Evolutionary conservation across 2,329 filamentous ascomycete genomes (phyloP).

Genomic region (Alternaria triticimaculans): DNA sequence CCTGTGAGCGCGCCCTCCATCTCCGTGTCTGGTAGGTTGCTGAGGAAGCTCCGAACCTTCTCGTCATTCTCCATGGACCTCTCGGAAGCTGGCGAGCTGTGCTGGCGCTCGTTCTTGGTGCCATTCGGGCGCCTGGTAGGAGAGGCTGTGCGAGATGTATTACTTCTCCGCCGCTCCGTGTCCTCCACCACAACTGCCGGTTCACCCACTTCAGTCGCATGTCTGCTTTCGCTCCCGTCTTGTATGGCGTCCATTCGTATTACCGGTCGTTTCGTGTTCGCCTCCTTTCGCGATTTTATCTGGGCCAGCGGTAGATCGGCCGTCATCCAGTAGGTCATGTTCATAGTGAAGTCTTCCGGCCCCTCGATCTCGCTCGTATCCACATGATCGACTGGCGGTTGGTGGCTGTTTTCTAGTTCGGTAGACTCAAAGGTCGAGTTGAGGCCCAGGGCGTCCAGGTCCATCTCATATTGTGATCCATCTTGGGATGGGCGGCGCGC

Average conservation of each 20-base stretch:
- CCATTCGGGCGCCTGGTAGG: conserved; percentile 34
- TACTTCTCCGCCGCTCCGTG: conserved; percentile 5
- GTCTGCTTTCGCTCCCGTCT: conserved; percentile 16
- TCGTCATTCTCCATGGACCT: conserved; percentile 48
- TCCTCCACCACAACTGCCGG: conserved; percentile 25
- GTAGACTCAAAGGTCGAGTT: conserved; percentile 45
- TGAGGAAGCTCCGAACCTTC: conserved; percentile 48
- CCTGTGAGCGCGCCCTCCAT: conserved; percentile 35
- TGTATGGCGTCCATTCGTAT: conserved; percentile 26
- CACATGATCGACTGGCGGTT: conserved; percentile 45
- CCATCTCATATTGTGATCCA: conserved; percentile 49
- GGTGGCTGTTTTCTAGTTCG: conserved; percentile 35
- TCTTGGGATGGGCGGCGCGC: conserved; percentile 38
- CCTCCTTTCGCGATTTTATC: conserved; percentile 43
- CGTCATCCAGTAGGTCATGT: conserved; percentile 54
- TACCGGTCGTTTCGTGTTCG: conserved; percentile 23
- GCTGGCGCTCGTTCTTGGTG: conserved; percentile 27
- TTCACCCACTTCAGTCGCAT: conserved; percentile 28
- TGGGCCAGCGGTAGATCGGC: conserved; percentile 39
- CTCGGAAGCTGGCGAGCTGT: conserved; percentile 34
- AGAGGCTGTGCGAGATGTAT: conserved; percentile 17
- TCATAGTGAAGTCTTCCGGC: conserved; percentile 52
- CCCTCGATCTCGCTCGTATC: conserved; percentile 51
- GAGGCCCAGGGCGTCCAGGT: conserved; percentile 47
- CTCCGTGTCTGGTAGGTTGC: conserved; percentile 46